phyloP scores from a whole-genome alignment of 177 flowering plant species.

The Vitis hybrid region DNA sequence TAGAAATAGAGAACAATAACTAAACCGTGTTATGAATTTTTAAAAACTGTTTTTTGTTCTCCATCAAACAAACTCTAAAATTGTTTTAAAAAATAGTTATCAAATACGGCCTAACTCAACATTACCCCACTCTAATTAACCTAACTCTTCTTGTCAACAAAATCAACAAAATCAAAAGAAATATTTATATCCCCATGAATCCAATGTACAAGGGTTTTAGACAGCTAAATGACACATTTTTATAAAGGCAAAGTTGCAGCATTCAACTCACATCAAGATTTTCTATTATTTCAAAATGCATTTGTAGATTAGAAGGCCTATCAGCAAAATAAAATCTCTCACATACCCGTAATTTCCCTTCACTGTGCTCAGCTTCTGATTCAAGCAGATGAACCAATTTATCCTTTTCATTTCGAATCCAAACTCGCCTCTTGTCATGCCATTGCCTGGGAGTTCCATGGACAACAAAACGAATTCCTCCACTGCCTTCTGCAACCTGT shows the following conservation, averaged over 20 bases:
- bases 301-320: slow-evolving; percentile 57
- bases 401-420: slow-evolving; percentile 71
- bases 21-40: too few relatives aligned
- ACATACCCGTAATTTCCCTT: slow-evolving; percentile 53
- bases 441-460: slow-evolving; percentile 96
- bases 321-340: slow-evolving; percentile 72
- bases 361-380: slow-evolving; percentile 36
- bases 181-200: too few relatives aligned
- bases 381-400: slow-evolving; percentile 48
- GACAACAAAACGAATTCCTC: slow-evolving; percentile 50
- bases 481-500: slow-evolving; percentile 24
- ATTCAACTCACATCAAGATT: slow-evolving; percentile 48
- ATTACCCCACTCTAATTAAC: too few relatives aligned
- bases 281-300: slow-evolving; percentile 91
- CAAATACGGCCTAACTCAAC: too few relatives aligned
- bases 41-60: too few relatives aligned
- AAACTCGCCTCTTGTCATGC: slow-evolving; percentile 54
- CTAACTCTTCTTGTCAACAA: too few relatives aligned
- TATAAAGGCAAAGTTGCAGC: background rate
- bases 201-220: too few relatives aligned
- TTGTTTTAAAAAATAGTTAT: too few relatives aligned
- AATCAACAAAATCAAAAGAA: too few relatives aligned
- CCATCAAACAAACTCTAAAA: too few relatives aligned
- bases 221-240: background rate
- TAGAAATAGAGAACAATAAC: too few relatives aligned